Conservation (phyloP, 2,329 filamentous ascomycete species). For the Aspergillus texensis region DNA sequence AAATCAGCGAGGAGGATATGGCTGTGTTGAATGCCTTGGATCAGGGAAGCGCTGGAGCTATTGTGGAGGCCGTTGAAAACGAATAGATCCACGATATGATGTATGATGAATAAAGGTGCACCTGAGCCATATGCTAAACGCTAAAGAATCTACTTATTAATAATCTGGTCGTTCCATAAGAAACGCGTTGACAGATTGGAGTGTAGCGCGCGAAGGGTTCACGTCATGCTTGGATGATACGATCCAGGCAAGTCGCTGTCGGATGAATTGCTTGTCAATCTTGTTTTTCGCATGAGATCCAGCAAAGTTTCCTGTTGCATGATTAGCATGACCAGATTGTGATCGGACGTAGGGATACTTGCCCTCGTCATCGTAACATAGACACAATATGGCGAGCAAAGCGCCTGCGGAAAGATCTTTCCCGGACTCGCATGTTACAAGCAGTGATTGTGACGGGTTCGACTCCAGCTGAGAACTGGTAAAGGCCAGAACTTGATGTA, state of each 20-base stretch:
- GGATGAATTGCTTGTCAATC: conserved; percentile 76
- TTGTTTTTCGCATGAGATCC: conserved; percentile 26
- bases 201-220: conserved; percentile 80
- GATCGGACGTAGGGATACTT: conserved; percentile 28
- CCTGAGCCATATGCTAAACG: conserved; percentile 7
- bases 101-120: conserved; percentile 11
- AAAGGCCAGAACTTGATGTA: conserved; percentile 66
- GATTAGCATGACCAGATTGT: conserved; percentile 3
- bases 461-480: conserved; percentile 40
- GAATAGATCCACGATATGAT: conserved; percentile 31
- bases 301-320: conserved; percentile 34
- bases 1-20: conserved; percentile 62
- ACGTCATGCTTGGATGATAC: conserved; percentile 76
- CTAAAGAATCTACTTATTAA: conserved; percentile 20
- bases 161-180: conserved; percentile 63
- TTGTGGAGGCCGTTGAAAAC: conserved; percentile 52
- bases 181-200: conserved; percentile 91
- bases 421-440: conserved; percentile 75
- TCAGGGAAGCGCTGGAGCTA: conserved; percentile 50
- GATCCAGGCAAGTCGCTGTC: conserved; percentile 77
- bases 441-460: conserved; percentile 38
- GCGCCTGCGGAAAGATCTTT: conserved; percentile 80
- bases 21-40: conserved; percentile 54
- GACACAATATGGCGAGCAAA: conserved; percentile 74
- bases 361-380: conserved; percentile 69